Evolutionary conservation across 2,329 filamentous ascomycete genomes (phyloP), one percentile per base, ranked within the genome.

Genomic region (Ciborinia camelliae): DNA sequence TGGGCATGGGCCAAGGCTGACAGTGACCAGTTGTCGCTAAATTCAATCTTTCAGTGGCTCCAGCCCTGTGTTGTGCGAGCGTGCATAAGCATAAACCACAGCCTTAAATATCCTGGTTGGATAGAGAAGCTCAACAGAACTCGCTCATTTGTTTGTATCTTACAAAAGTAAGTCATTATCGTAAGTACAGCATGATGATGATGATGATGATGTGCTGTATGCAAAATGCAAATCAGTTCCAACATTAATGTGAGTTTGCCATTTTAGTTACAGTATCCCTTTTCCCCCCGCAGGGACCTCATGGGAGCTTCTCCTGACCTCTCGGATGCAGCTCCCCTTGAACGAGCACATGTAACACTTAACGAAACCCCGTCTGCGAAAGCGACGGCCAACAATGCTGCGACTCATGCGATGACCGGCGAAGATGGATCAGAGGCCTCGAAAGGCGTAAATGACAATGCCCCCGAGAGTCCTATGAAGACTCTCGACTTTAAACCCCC

Each of bases 361-460:
- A 65, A 68, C 48, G 45, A 50, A 60, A 39, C 58, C 62, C 64
- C 66, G 55, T 54, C 66, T 66, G 64, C 52, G 65, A 63, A 68
- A 64, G 68, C 63, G 66, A 64, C 58, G 35, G 51, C 64, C 50
- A 64, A 71, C 26, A 52, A 73, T 73, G 72, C 63, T 60, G 66
- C 48, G 65, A 66, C 39, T 48, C 51, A 55, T 66, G 55, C 68
- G 59, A 73, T 74, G 71, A 72, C 61, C 48, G 63, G 67, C 54
- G 61, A 62, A 53, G 63, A 60, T 51, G 69, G 68, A 47, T 62
- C 67, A 52, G 65, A 68, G 55, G 66, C 64, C 64, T 45, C 63
- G 62, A 62, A 65, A 28, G 57, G 32, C 23, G 26, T 37, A 41
- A n/a, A 37, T 28, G 28, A 64, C 41, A 7, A 58, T 57, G 50